Base-by-base conservation (phyloP, 2,329 filamentous ascomycete species). In the Diaporthe australafricana region DNA sequence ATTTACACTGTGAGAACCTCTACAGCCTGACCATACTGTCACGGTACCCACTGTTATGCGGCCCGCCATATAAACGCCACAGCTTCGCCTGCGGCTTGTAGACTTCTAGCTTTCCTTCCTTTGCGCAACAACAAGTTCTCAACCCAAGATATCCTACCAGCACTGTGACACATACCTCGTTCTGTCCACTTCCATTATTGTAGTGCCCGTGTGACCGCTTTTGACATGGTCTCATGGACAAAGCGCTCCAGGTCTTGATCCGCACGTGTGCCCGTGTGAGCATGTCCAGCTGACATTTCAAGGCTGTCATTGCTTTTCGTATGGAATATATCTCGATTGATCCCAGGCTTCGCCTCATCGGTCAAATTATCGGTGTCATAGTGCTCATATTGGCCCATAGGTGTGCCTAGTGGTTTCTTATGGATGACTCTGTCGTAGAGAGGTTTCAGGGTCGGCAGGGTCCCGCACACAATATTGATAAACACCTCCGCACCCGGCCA, bases 401-500 rank as follows among this genome's bases (percentile, higher is more conserved):
- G 17, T 0, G 6, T 20, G 27, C 50, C 25, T 6, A 53, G 16
- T 32, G 50, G 50, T 20, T 53, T 53, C 50, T 53, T 53, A 53
- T 53, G 16, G 25, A 48, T 16, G 27, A 38, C 30, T 5, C 32
- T 48, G 42, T 65, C 60, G 17, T 48, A 65, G 17, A 65, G 60
- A 9, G 60, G 60, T n/a, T 65, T 65, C 7, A 65, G 14, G n/a
- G 42, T 50, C 8, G 60, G 25, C 38, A 48, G 2, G 6, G 11
- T 50, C 8, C 40, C 60, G 27, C 42, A 65, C 2, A 65, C 42
- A 16, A 65, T 65, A 9, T 65, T 48, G 4, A 65, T 45, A 16
- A 65, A 65, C 12, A 65, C 47, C 47, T 65, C 60, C 17, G 60
- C 20, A 32, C 42, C 47, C 25, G 42, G 42, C 60, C 40, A 32